Base-by-base conservation (phyloP, 2,329 filamentous ascomycete genomes). In the Fusarium metavorans region DNA sequence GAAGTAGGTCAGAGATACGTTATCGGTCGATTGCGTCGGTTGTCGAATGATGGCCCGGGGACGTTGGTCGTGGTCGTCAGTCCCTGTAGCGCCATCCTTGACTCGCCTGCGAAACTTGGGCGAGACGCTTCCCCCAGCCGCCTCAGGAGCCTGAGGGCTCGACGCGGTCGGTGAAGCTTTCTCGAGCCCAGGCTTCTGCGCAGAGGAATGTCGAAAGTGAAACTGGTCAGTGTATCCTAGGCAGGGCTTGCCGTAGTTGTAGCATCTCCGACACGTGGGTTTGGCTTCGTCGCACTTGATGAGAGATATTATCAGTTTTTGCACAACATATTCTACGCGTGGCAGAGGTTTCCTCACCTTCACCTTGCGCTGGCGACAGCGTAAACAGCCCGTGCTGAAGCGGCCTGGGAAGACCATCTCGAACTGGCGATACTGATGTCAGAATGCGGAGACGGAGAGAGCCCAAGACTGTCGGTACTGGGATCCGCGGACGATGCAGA, bases 171-270 rank as follows among this genome's bases (percentile, higher is more conserved):
- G 45, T 0, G 72, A 50, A 8, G 41, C 10, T 13, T 30, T 72
- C 2, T 72, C 39, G 18, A 57, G 35, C 10, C 60, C 62, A 1
- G 30, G n/a, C 16, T 75, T 75, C 13, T 45, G 43, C 1, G 52
- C 67, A 5, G 56, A 45, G 5, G 70, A 73, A 67, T 80, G 74
- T 27, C 81, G 77, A 68, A 82, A 82, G 34, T 82, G 80, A 59
- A 82, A 82, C 67, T 81, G 77, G 64, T 82, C 81, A 16, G 81
- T 82, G 64, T 82, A 82, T 54, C 81, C 81, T 3, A 77, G 76
- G 25, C 81, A 82, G 1, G 77, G 75, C 62, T 81, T 80, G 11
- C 81, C 81, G 58, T 82, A 82, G 50, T 80, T 76, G 64, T 77
- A 67, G 56, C 78, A 82, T 60, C 81, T 78, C 23, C 76, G 78